phyloP scores from a whole-genome alignment of 306 rosid genomes.

The Spatholobus suberectus region DNA sequence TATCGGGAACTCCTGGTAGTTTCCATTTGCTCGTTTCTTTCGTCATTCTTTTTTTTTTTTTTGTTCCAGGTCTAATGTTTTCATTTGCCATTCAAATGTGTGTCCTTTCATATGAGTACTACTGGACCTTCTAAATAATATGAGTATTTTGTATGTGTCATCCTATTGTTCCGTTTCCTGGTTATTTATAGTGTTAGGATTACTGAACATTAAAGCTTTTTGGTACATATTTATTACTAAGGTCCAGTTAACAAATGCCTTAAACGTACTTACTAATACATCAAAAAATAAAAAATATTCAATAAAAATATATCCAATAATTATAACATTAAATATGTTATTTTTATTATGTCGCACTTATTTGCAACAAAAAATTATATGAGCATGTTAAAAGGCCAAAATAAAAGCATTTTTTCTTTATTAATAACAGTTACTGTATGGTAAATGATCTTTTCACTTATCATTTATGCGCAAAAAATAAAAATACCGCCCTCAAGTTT shows the following conservation, averaged over 20 bases:
- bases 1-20: neutral
- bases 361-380: neutral
- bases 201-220: neutral
- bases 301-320: too few species aligned
- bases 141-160: neutral
- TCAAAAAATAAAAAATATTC: too few species aligned
- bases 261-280: neutral
- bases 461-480: neutral
- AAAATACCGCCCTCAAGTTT: neutral
- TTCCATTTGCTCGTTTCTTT: conserved; percentile 20
- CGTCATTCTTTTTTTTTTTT: neutral
- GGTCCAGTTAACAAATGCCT: neutral
- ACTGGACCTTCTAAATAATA: neutral
- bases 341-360: neutral
- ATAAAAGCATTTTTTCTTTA: neutral
- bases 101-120: neutral
- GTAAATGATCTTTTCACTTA: neutral
- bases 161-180: neutral
- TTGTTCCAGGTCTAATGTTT: neutral
- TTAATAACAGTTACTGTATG: neutral
- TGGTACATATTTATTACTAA: neutral
- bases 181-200: neutral
- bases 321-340: neutral
- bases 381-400: neutral
- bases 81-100: conserved; percentile 19